phyloP scores from a whole-genome alignment of 805 yeast species.

The Ogataea paraovalis region DNA sequence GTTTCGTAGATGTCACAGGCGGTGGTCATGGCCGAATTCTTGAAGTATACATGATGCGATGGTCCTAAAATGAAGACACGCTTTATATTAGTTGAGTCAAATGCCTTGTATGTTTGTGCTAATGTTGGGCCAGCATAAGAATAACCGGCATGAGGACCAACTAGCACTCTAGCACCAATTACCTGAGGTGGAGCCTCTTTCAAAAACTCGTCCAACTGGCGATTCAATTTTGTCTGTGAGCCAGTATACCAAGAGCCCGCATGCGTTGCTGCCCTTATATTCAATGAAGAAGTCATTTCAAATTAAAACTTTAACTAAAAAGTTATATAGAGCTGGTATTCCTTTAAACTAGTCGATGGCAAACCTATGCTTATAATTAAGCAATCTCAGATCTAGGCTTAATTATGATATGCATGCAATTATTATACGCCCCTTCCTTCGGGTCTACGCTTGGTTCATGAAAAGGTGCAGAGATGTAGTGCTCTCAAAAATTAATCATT shows the following conservation, averaged over 20 bases:
- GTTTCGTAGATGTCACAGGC: slow-evolving; percentile 60
- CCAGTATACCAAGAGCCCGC: slow-evolving; percentile 87
- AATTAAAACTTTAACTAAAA: too few relatives aligned
- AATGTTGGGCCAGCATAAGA: slow-evolving; percentile 73
- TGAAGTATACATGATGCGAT: slow-evolving; percentile 83
- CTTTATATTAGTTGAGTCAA: slow-evolving; percentile 55
- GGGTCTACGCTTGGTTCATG: too few relatives aligned
- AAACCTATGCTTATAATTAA: too few relatives aligned
- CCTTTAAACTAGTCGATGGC: too few relatives aligned
- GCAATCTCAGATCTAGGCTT: too few relatives aligned
- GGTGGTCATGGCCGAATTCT: slow-evolving; percentile 52
- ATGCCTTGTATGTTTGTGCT: slow-evolving; percentile 69
- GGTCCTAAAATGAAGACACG: slow-evolving; percentile 87
- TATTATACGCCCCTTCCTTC: too few relatives aligned
- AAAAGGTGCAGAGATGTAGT: too few relatives aligned
- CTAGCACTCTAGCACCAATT: slow-evolving; percentile 45
- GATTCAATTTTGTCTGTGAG: slow-evolving; percentile 37
- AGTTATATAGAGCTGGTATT: too few relatives aligned
- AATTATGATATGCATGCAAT: too few relatives aligned
- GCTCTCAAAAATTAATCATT: too few relatives aligned
- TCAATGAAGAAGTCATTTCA: not conserved
- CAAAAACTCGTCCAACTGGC: slow-evolving; percentile 50
- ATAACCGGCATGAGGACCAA: slow-evolving; percentile 89
- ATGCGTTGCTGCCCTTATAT: slow-evolving; percentile 62
- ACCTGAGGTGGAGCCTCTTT: slow-evolving; percentile 31